phyloP scores from a whole-genome alignment of 2,329 filamentous ascomycete genomes.

The Bipolaris victoriae region DNA sequence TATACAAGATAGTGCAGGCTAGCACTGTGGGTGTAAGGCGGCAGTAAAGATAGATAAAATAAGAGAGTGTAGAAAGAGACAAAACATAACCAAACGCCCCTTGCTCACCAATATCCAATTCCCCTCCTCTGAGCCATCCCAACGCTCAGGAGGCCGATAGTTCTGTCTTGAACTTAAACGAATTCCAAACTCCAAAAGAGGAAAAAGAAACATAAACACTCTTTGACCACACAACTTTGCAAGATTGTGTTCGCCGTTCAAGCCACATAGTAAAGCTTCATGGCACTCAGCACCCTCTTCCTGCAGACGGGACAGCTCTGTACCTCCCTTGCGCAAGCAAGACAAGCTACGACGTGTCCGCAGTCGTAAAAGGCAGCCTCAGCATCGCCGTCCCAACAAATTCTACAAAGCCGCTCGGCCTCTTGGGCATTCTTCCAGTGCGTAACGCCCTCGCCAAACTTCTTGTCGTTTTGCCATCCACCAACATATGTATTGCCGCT shows the following conservation, averaged over 20 bases:
- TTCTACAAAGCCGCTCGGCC: constrained; percentile 64
- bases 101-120: background rate
- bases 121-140: background rate
- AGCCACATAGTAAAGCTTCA: constrained; percentile 61
- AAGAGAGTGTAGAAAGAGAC: background rate
- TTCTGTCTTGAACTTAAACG: background rate
- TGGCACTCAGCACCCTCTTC: constrained; percentile 61
- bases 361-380: constrained; percentile 68
- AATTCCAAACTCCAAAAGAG: background rate
- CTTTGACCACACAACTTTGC: no score
- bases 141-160: background rate
- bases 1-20: background rate
- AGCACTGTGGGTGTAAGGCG: background rate
- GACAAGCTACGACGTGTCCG: constrained; percentile 67
- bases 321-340: constrained; percentile 64
- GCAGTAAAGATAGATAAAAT: background rate
- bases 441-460: constrained; percentile 66
- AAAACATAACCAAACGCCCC: background rate
- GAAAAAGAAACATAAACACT: background rate
- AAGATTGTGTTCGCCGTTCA: constrained; percentile 10
- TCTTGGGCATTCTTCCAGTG: constrained; percentile 68
- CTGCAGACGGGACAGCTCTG: constrained; percentile 67
- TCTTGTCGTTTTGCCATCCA: constrained; percentile 65
- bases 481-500: constrained; percentile 67
- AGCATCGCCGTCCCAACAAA: constrained; percentile 66